Evolutionary conservation across 2,329 filamentous ascomycete genomes (phyloP), one percentile per base, ranked within the genome.

Genomic region (Clonostachys rosea): DNA sequence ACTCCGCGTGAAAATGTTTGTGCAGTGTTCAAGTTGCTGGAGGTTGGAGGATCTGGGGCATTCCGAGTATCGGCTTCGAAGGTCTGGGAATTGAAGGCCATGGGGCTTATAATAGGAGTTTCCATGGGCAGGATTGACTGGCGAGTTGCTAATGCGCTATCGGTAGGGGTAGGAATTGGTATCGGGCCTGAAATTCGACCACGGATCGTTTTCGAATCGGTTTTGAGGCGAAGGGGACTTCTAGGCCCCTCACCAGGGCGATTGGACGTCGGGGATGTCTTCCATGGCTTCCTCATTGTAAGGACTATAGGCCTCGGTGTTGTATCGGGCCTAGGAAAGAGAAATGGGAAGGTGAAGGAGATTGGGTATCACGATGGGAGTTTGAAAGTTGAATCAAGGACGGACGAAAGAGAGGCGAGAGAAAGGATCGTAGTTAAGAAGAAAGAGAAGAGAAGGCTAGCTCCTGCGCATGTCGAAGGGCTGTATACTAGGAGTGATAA

Each of bases 151-250:
- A 70, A 53, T 49, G 81, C 78, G 50, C 81, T 75, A 49, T 79
- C 76, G 39, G 68, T 53, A 8, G 67, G 58, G 47, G 62, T 66
- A 16, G 67, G 60, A 18, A 84, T 75, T 2, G 79, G 79, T 43
- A 84, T 84, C 13, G 82, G 82, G 7, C 71, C 73, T 33, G 80
- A 84, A 51, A 84, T 84, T 53, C 74, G 78, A 50, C 79, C 80
- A 37, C 81, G 75, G 50, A 84, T 76, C 10, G 35, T 17, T 14
- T 40, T 34, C 30, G 24, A 20, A 18, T 48, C 47, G 34, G 75
- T 74, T 53, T 70, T 67, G 52, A 68, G 65, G 52, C 66, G 45
- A 20, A 14, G 16, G 5, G 30, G 44, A 17, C 44, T 46, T 9
- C 16, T 14, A 40, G 42, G 17, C 13, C 42, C 16, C 20, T 43